These are phyloP conservation scores for Epichloe typhina DNA, from an alignment of 2,329 filamentous ascomycete species.

Conservation along the genomic window DNA sequence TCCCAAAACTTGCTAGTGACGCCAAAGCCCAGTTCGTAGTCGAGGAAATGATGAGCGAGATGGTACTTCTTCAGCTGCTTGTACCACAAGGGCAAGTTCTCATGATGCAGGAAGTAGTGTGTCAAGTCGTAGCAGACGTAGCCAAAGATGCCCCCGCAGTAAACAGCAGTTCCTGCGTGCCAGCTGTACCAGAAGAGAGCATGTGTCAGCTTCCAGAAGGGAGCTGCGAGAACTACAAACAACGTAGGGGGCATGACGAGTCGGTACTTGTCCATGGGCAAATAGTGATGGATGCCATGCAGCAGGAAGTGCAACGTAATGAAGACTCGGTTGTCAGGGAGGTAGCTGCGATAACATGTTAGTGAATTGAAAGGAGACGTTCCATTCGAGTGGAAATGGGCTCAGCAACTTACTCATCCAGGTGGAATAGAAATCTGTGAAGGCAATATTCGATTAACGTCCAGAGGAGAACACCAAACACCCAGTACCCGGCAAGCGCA, in stretches of 20 bases:
- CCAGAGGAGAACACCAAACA: slow-evolving; percentile 66
- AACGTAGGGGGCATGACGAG: slow-evolving; percentile 93
- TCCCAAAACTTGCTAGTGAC: slow-evolving; percentile 98
- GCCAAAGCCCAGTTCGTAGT: slow-evolving; percentile 95
- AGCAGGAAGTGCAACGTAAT: slow-evolving; percentile 85
- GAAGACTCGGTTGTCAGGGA: slow-evolving; percentile 82
- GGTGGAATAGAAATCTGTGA: slow-evolving; percentile 85
- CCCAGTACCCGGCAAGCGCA: slow-evolving; percentile 47
- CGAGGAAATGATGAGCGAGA: slow-evolving; percentile 91
- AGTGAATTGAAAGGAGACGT: slow-evolving; percentile 12
- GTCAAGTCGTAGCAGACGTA: slow-evolving; percentile 96
- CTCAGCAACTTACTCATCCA: slow-evolving; percentile 64
- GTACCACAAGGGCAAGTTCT: slow-evolving; percentile 82
- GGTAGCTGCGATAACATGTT: slow-evolving; percentile 41
- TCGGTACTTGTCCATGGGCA: slow-evolving; percentile 97
- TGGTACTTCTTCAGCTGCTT: slow-evolving; percentile 94
- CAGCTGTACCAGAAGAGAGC: slow-evolving; percentile 71
- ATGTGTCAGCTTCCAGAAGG: slow-evolving; percentile 90
- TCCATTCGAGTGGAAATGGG: not conserved
- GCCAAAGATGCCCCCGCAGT: slow-evolving; percentile 83
- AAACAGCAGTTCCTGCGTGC: slow-evolving; percentile 66
- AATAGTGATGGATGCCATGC: slow-evolving; percentile 93
- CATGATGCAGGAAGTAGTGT: slow-evolving; percentile 96
- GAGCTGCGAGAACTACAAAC: slow-evolving; percentile 68
- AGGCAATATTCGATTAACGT: slow-evolving; percentile 79